Evolutionary conservation across 73 alveolate genomes (phyloP).

Genomic region (Effrenium voratum): DNA sequence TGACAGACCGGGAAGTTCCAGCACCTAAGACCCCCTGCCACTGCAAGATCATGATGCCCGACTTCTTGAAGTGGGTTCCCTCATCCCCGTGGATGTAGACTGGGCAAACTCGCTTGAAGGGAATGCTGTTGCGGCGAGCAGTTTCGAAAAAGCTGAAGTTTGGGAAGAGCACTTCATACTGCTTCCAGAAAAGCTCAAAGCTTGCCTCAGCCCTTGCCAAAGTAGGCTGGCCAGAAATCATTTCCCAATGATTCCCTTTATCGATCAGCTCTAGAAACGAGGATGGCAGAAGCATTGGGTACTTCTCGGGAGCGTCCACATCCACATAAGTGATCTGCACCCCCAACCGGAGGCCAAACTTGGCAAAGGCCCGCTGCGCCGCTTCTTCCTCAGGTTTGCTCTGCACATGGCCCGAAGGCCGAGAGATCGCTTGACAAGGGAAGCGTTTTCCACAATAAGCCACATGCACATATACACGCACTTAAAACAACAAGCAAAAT

Average conservation of each 20-base stretch:
- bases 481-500: neutral
- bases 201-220: neutral
- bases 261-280: neutral
- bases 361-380: neutral
- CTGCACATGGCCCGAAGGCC: neutral
- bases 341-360: neutral
- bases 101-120: neutral
- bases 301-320: neutral
- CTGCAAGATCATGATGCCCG: slow-evolving; percentile 29
- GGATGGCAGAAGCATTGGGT: slow-evolving; percentile 2
- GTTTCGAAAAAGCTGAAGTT: neutral
- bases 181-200: neutral
- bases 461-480: neutral
- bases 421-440: neutral
- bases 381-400: slow-evolving; percentile 6
- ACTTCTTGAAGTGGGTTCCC: neutral
- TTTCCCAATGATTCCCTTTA: neutral
- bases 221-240: neutral
- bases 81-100: slow-evolving; percentile 43
- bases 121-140: neutral
- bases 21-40: slow-evolving; percentile 24
- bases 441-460: neutral
- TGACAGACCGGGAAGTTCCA: neutral
- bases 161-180: neutral
- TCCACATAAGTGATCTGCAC: neutral